Base-by-base conservation (phyloP, 106 monocot genomes). In the Triglochin maritima region DNA sequence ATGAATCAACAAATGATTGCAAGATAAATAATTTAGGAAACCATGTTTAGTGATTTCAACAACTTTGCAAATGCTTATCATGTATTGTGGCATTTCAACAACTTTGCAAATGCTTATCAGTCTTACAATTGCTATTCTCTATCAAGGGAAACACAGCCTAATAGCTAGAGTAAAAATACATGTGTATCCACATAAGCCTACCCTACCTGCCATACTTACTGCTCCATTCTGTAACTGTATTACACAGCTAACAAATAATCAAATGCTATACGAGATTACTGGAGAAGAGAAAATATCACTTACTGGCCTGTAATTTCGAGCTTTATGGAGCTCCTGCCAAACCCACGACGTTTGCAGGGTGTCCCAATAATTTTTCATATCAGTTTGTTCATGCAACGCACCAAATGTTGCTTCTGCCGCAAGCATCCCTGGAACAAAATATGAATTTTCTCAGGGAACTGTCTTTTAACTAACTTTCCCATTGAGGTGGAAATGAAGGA, bases 301-400 rank as follows among this genome's bases (percentile, higher is more conserved):
- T 52, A 93, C 98, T 16, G 98, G 91, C 57, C 98, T 74, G 66
- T 98, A 98, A 70, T 98, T 98, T 12, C 98, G 78, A 55, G 84
- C 92, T 81, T 74, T 79, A 51, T 86, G 68, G 10, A 98, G 91
- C 61, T 98, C 92, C 44, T 89, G 83, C 92, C 92, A 98, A 65
- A 98, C 79, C 98, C 92, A 98, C 17, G 98, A 98, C 47, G 77
- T 92, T 79, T 86, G 84, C 52, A 98, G 57, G 72, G 59, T 84
- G 57, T 98, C 82, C 86, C 86, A 88, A 29, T 88, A 98, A 8
- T 68, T 69, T 65, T 88, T 80, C 98, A 98, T 88, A 50, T 82
- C 71, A 73, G 75, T 64, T 66, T 86, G 88, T 77, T 88, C 84
- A 77, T 68, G 58, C 12, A 98, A 48, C 46, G 64, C 68, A 45